Evolutionary conservation across 2,329 filamentous ascomycete genomes (phyloP).

Genomic region (Anisogramma anomala): DNA sequence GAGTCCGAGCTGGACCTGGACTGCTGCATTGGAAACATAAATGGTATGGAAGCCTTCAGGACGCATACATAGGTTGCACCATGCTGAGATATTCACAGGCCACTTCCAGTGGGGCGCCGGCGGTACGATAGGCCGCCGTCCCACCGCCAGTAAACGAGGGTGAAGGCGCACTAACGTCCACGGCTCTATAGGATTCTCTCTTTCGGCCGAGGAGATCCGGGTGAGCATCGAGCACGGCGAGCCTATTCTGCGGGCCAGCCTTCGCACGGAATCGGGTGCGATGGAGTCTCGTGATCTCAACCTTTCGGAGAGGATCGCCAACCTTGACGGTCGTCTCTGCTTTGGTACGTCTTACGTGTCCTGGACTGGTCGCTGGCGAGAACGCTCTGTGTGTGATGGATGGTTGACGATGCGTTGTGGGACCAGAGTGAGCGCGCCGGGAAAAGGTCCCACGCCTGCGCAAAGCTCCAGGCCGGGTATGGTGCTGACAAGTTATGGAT

Average conservation of each 20-base stretch:
- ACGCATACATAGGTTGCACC: background rate
- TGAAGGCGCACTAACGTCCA: slow-evolving; percentile 4
- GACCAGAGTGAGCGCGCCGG: too few species aligned
- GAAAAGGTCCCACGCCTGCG: too few species aligned
- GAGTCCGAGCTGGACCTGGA: slow-evolving; percentile 39
- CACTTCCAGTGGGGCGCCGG: slow-evolving; percentile 33
- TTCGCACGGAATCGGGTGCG: slow-evolving; percentile 33
- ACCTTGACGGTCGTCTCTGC: slow-evolving; percentile 36
- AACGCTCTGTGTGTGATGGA: too few species aligned
- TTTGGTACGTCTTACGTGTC: slow-evolving; percentile 17
- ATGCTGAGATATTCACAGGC: slow-evolving; percentile 19
- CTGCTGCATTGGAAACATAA: slow-evolving; percentile 36
- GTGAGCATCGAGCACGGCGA: slow-evolving; percentile 38
- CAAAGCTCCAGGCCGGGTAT: too few species aligned
- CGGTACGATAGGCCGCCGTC: slow-evolving; percentile 14
- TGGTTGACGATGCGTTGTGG: too few species aligned
- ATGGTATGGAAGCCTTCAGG: slow-evolving; percentile 27
- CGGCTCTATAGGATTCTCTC: slow-evolving; percentile 27
- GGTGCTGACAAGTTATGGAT: too few species aligned
- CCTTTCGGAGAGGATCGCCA: slow-evolving; percentile 42
- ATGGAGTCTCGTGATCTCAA: slow-evolving; percentile 36
- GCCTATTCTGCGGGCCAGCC: slow-evolving; percentile 40
- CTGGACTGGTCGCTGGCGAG: too few species aligned
- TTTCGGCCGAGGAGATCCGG: slow-evolving; percentile 33
- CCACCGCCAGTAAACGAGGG: background rate